phyloP scores from a whole-genome alignment of 2,329 filamentous ascomycete genomes.

The Lizonia empirigonia region DNA sequence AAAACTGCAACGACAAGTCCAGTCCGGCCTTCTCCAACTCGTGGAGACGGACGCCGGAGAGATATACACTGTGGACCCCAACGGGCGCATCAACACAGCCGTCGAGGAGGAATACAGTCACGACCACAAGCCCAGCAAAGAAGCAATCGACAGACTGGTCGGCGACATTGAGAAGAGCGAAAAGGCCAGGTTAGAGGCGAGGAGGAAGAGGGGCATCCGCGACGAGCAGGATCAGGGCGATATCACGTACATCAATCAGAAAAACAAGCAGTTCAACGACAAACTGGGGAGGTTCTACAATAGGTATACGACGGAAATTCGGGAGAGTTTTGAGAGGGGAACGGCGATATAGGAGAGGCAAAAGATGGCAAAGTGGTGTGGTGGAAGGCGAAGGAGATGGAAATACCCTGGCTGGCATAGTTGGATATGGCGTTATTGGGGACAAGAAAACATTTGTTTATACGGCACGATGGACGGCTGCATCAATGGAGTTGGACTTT shows the following conservation, averaged over 20 bases:
- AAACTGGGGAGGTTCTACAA: slow-evolving; percentile 96
- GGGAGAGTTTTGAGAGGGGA: slow-evolving; percentile 95
- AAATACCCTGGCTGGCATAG: slow-evolving; percentile 34
- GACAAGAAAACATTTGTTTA: neutral
- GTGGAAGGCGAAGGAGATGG: slow-evolving; percentile 7
- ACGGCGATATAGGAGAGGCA: slow-evolving; percentile 75
- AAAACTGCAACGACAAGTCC: slow-evolving; percentile 82
- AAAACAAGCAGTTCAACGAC: slow-evolving; percentile 99
- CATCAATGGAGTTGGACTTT: neutral
- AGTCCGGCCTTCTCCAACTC: slow-evolving; percentile 84
- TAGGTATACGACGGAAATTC: slow-evolving; percentile 96
- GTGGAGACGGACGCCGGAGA: slow-evolving; percentile 90
- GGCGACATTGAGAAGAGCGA: slow-evolving; percentile 87
- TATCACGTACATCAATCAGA: slow-evolving; percentile 99
- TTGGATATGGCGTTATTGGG: slow-evolving; percentile 13
- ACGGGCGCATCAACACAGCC: slow-evolving; percentile 89
- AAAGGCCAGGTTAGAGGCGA: slow-evolving; percentile 82
- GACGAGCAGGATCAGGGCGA: slow-evolving; percentile 78
- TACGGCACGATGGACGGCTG: neutral
- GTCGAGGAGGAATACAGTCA: slow-evolving; percentile 81
- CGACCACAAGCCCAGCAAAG: slow-evolving; percentile 85
- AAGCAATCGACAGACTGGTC: slow-evolving; percentile 85
- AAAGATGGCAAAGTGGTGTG: neutral
- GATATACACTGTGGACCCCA: slow-evolving; percentile 89
- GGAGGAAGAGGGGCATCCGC: slow-evolving; percentile 75